Evolutionary conservation across 2,329 filamentous ascomycete genomes (phyloP).

Genomic region (Claviceps sp.): DNA sequence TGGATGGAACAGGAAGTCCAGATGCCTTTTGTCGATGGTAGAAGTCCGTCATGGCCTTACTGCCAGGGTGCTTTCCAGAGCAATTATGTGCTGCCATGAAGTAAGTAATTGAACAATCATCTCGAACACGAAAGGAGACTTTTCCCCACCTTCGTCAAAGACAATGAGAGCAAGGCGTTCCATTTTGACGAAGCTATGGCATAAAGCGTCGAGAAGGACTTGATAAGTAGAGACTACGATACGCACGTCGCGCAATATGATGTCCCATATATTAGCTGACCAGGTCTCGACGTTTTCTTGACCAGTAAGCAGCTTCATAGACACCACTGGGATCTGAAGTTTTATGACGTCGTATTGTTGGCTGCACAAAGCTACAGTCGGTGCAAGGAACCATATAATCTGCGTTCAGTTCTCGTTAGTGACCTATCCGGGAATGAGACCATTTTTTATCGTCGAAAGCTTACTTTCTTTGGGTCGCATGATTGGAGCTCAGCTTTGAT

Average conservation of each 20-base stretch:
- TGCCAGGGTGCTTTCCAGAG: conserved; percentile 46
- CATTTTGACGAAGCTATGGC: conserved; percentile 60
- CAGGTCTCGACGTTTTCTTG: conserved; percentile 59
- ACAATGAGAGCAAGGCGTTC: conserved; percentile 52
- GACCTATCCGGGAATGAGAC: neutral
- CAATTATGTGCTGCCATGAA: conserved; percentile 56
- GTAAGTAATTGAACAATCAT: neutral
- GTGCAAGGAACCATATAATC: conserved; percentile 62
- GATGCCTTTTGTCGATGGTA: conserved; percentile 41
- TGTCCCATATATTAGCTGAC: conserved; percentile 56
- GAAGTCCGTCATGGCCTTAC: conserved; percentile 58
- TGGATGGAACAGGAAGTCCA: conserved; percentile 39
- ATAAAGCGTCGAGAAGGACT: conserved; percentile 59
- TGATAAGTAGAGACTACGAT: conserved; percentile 71
- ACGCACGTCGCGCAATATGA: conserved; percentile 46
- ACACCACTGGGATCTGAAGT: conserved; percentile 44
- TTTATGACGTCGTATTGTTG: conserved; percentile 53
- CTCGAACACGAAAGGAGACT: neutral
- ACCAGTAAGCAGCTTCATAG: conserved; percentile 52
- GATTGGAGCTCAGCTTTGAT: conserved; percentile 51
- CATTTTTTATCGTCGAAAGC: neutral
- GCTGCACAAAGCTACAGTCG: conserved; percentile 51
- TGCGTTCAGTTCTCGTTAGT: neutral
- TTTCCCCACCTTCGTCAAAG: conserved; percentile 62
- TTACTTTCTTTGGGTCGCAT: conserved; percentile 39